Base-by-base conservation (phyloP, 148 eudicot genomes). In the Spergularia bocconei region DNA sequence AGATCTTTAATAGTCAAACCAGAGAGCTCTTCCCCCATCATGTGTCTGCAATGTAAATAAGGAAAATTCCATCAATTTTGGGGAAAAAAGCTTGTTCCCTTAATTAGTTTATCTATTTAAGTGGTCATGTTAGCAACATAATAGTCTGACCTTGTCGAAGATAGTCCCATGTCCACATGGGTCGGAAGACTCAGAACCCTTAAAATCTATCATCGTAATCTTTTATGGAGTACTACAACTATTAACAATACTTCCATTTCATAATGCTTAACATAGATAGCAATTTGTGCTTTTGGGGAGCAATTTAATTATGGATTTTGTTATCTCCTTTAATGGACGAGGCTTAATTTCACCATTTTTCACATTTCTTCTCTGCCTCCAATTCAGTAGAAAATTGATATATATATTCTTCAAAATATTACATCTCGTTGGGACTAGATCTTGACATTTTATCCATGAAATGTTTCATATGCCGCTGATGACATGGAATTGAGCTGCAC, bases 11-110 rank as follows among this genome's bases (percentile, higher is more conserved):
- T 63, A 47, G 75, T 81, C 78, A 86, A 71, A 70, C 85, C 86
- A 36, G 85, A 86, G 81, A 86, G 84, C 80, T 81, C 88, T 79
- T 86, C 86, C 7, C 88, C 88, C 85, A 77, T 79, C 11, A 86
- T 74, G 56, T 83, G 80, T 75, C 88, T 85, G 55, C 84, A 74
- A 62, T 63, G 55, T 50, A 17, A 65, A 44, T 59, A 57, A 44
- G n/a, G 51, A 64, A 41, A 55, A 9, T 21, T 65, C 50, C 29
- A 13, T 65, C 39, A 8, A 7, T 41, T 54, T 54, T 55, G 17
- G 33, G 8, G 9, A 70, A 70, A 75, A 16, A 13, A 16, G 19
- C 9, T 52, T 52, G 47, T 44, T 36, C 64, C 0, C n/a, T 29
- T 44, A 16, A 36, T 53, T 39, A 10, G 17, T 52, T 23, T 23